These are phyloP conservation scores for Actinomucor elegans DNA, from an alignment of 371 early-diverging fungal species.

Conservation along the genomic window DNA sequence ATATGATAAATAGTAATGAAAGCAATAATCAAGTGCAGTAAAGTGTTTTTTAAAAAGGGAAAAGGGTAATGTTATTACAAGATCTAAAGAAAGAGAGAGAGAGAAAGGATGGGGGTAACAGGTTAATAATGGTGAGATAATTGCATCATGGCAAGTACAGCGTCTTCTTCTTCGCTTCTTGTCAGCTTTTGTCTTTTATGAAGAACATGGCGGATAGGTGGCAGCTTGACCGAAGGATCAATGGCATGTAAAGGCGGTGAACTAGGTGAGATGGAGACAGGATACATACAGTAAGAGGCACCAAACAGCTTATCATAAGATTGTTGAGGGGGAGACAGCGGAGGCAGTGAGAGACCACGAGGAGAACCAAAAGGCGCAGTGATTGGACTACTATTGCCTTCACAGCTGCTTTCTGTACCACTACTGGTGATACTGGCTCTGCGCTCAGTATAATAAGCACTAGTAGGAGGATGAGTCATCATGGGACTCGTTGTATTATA, in stretches of 20 bases:
- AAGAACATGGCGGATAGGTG: constrained; percentile 8
- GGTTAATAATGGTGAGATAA: constrained; percentile 17
- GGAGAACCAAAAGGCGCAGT: background rate
- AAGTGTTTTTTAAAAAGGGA: background rate
- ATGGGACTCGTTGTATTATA: background rate
- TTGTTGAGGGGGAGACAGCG: constrained; percentile 22
- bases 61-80: constrained; percentile 9
- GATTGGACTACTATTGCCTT: constrained; percentile 14
- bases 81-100: background rate
- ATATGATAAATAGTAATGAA: constrained; percentile 3
- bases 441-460: constrained; percentile 8
- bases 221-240: constrained; percentile 8
- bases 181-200: constrained; percentile 8
- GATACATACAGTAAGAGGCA: background rate
- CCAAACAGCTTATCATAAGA: constrained; percentile 7
- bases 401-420: constrained; percentile 25
- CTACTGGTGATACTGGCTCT: constrained; percentile 29
- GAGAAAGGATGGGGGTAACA: background rate
- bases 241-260: background rate
- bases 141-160: constrained; percentile 44
- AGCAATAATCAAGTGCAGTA: too few species aligned
- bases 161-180: constrained; percentile 26
- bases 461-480: background rate
- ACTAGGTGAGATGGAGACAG: background rate
- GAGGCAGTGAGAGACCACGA: constrained; percentile 3